Conservation (phyloP, 805 yeast genomes). For the Huiozyma sinensis region DNA sequence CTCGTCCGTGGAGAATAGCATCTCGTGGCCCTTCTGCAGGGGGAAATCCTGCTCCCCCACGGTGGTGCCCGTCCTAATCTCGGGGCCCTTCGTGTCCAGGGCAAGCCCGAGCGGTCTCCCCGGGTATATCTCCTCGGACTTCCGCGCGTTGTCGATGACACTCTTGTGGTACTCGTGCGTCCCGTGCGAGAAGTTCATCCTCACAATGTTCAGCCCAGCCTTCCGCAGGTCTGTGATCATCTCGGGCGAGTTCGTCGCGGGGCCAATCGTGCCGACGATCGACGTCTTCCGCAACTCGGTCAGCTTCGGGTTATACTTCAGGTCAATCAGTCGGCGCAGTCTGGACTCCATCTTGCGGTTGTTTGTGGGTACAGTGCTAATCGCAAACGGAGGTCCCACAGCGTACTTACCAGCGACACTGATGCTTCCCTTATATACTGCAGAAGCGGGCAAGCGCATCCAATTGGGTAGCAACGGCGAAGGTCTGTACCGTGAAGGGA, state of each 20-base stretch:
- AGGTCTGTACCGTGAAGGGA: no score
- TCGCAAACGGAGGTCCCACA: no score
- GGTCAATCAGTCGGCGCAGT: constrained; percentile 72
- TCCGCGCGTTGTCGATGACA: constrained; percentile 91
- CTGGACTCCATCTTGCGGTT: constrained; percentile 27
- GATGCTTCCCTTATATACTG: no score
- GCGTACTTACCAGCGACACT: no score
- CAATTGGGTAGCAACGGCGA: no score
- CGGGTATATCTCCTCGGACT: constrained; percentile 77
- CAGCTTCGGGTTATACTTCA: constrained; percentile 57
- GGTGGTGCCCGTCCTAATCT: constrained; percentile 97
- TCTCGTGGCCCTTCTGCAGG: constrained; percentile 73
- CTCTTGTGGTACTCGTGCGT: constrained; percentile 94
- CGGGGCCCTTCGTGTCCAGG: constrained; percentile 98
- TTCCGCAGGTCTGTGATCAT: constrained; percentile 76
- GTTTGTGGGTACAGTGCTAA: no score
- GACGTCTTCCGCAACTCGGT: constrained; percentile 82
- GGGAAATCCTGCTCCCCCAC: constrained; percentile 67
- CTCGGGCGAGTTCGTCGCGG: constrained; percentile 87
- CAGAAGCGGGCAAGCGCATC: no score
- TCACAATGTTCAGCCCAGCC: constrained; percentile 94
- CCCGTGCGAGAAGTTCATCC: constrained; percentile 99
- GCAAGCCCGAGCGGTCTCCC: constrained; percentile 98
- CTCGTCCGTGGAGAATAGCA: constrained; percentile 87
- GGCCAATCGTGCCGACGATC: constrained; percentile 97